phyloP scores from a whole-genome alignment of 140 eudicot genomes.

The Bidens hawaiensis region DNA sequence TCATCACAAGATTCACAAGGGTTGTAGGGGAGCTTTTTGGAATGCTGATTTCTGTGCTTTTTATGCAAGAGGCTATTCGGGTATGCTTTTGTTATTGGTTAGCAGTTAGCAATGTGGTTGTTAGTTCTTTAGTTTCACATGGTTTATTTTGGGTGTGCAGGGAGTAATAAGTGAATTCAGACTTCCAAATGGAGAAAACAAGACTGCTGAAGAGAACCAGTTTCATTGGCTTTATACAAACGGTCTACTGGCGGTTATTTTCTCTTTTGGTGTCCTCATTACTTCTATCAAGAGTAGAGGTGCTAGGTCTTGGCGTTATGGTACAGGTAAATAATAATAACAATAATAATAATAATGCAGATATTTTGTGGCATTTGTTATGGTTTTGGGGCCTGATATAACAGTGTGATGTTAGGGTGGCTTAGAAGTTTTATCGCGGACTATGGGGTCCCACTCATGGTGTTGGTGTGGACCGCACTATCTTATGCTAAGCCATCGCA shows the following conservation, averaged over 20 bases:
- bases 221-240: constrained; percentile 77
- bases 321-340: constrained; percentile 46
- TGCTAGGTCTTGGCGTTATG: constrained; percentile 94
- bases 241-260: constrained; percentile 73
- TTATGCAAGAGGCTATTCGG: constrained; percentile 88
- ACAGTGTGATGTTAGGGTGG: constrained; percentile 54
- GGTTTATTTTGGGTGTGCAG: constrained; percentile 26
- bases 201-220: constrained; percentile 31
- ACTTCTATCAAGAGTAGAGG: constrained; percentile 67
- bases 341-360: no score
- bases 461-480: constrained; percentile 79
- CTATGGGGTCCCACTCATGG: constrained; percentile 94
- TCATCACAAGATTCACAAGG: constrained; percentile 84
- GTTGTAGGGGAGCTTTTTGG: constrained; percentile 95
- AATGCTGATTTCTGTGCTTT: constrained; percentile 90
- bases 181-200: constrained; percentile 47
- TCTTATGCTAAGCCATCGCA: constrained; percentile 62
- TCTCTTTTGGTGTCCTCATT: constrained; percentile 66
- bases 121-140: not conserved
- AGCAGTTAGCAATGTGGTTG: not conserved
- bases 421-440: constrained; percentile 76
- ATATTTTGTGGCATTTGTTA: not conserved
- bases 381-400: constrained; percentile 2
- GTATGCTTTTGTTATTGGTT: no score
- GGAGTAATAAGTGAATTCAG: constrained; percentile 82